phyloP scores from a whole-genome alignment of 148 eudicot genomes.

The Fagopyrum homotropicum region DNA sequence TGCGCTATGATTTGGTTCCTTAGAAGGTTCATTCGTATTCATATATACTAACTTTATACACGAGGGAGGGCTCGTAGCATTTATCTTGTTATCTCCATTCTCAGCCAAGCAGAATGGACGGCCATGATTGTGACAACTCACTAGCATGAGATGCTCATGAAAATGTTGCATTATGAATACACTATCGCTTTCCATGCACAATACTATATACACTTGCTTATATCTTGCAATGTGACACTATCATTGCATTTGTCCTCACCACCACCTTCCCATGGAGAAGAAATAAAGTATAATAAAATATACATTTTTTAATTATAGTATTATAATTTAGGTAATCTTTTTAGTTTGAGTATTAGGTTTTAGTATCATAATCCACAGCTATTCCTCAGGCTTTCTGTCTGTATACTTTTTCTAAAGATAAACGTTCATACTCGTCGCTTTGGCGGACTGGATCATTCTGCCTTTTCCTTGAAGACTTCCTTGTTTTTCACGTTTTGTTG shows the following conservation, averaged over 20 bases:
- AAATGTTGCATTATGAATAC: constrained; percentile 3
- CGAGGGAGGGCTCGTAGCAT: background rate
- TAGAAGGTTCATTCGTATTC: background rate
- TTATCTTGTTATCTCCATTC: constrained; percentile 30
- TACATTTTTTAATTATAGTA: too few relatives aligned
- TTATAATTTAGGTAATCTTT: too few relatives aligned
- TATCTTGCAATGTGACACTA: constrained; percentile 11
- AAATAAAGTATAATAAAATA: background rate
- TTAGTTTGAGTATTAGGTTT: too few relatives aligned
- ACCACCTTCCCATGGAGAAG: background rate
- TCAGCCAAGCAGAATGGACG: constrained; percentile 38
- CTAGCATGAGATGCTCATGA: background rate
- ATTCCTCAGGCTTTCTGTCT: too few relatives aligned
- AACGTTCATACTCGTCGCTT: too few relatives aligned
- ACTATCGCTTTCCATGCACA: constrained; percentile 10
- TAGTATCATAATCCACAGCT: too few relatives aligned
- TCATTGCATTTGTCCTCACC: constrained; percentile 9
- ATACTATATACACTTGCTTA: constrained; percentile 6
- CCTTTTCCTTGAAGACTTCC: too few relatives aligned
- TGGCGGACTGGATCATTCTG: too few relatives aligned
- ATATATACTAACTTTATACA: constrained; percentile 5
- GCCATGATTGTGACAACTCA: constrained; percentile 19
- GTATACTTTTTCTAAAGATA: too few relatives aligned
- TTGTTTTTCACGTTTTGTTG: too few relatives aligned
- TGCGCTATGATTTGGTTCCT: constrained; percentile 10